Evolutionary conservation across 2,329 filamentous ascomycete genomes (phyloP).

Genomic region (Geosmithia putterillii): DNA sequence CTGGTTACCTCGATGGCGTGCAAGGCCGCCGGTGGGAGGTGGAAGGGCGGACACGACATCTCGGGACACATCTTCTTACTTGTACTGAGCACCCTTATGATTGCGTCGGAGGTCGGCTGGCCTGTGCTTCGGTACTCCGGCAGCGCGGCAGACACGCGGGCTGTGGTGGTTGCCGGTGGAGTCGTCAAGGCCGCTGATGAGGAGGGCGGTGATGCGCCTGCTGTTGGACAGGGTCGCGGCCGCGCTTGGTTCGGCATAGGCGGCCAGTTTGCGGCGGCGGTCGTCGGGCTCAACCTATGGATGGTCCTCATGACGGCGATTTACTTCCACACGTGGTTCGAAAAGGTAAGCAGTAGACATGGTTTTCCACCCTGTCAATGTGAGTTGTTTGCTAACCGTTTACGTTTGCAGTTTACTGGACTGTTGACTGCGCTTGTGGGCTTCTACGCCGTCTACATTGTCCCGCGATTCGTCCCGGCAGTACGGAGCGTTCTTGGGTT

Average conservation of each 20-base stretch:
- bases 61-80: conserved; percentile 91
- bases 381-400: not conserved
- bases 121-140: conserved; percentile 32
- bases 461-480: conserved; percentile 36
- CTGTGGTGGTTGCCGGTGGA: conserved; percentile 54
- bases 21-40: conserved; percentile 68
- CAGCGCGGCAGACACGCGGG: conserved; percentile 44
- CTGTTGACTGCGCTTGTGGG: conserved; percentile 33
- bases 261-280: conserved; percentile 43
- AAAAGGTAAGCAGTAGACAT: conserved; percentile 81
- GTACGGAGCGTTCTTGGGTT: conserved; percentile 33
- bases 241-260: conserved; percentile 27
- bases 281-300: conserved; percentile 70
- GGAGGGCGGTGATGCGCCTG: conserved; percentile 20
- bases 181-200: conserved; percentile 47
- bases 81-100: conserved; percentile 68
- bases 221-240: conserved; percentile 10
- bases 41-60: conserved; percentile 93
- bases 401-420: conserved; percentile 28
- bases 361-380: too few species aligned
- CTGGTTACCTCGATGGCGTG: conserved; percentile 68
- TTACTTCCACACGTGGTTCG: conserved; percentile 97
- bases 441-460: conserved; percentile 36
- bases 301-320: conserved; percentile 98
- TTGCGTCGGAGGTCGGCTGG: conserved; percentile 67